A percentile compares a stretch with the other conserved stretches of the same genome.
These are phyloP conservation scores for Fusarium setosum DNA, from an alignment of 2,329 filamentous ascomycete genomes.

Conservation along the genomic window DNA sequence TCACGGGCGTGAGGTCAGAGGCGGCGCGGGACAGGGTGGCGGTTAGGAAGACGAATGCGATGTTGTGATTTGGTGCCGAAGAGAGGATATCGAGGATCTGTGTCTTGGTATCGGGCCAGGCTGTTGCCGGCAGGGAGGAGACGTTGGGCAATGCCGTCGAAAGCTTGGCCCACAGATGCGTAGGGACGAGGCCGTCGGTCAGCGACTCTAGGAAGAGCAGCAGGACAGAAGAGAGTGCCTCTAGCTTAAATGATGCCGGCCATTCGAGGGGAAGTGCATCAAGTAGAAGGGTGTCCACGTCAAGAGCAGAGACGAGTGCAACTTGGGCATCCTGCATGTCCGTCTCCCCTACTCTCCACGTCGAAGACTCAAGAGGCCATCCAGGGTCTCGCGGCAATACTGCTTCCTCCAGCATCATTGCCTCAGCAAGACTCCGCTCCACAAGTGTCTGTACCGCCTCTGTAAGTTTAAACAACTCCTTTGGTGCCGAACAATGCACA, in stretches of 20 bases:
- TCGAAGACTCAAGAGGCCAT: slow-evolving; percentile 68
- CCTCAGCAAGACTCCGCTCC: slow-evolving; percentile 69
- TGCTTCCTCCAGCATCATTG: slow-evolving; percentile 69
- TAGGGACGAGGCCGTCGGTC: slow-evolving; percentile 81
- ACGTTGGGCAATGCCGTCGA: slow-evolving; percentile 65
- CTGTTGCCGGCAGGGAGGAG: slow-evolving; percentile 36
- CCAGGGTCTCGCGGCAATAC: slow-evolving; percentile 64
- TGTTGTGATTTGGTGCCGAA: slow-evolving; percentile 80
- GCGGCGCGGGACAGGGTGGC: slow-evolving; percentile 74
- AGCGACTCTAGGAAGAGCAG: slow-evolving; percentile 80
- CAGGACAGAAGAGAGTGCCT: slow-evolving; percentile 78
- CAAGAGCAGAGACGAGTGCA: slow-evolving; percentile 73
- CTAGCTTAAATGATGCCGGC: slow-evolving; percentile 75
- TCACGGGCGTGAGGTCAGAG: slow-evolving; percentile 58
- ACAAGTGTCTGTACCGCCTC: slow-evolving; percentile 75
- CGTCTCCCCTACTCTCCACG: slow-evolving; percentile 44
- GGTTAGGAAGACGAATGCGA: slow-evolving; percentile 88
- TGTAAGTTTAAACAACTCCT: slow-evolving; percentile 90
- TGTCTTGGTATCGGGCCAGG: slow-evolving; percentile 57
- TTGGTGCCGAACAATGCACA: slow-evolving; percentile 82
- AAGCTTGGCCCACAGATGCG: slow-evolving; percentile 76
- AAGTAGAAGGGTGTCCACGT: slow-evolving; percentile 73
- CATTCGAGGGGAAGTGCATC: slow-evolving; percentile 72
- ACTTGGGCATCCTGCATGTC: slow-evolving; percentile 46
- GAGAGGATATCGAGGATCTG: slow-evolving; percentile 79